These are phyloP conservation scores for Isatis tinctoria DNA, from an alignment of 345 rosid species.

Conservation along the genomic window DNA sequence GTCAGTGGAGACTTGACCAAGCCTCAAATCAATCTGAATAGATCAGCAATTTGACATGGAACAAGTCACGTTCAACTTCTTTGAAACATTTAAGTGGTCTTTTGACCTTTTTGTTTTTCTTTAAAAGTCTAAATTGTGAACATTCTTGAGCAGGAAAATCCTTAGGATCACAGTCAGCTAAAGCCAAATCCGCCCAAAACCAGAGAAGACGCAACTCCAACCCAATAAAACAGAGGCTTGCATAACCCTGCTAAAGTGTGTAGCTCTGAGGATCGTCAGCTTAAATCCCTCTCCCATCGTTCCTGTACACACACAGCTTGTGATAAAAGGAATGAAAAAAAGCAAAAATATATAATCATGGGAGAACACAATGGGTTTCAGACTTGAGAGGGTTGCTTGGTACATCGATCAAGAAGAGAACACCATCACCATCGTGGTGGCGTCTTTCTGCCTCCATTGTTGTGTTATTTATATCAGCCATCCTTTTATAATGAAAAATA, in stretches of 20 bases:
- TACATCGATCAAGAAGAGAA: constrained; percentile 10
- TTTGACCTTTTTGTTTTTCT: background rate
- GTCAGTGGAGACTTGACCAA: too few relatives aligned
- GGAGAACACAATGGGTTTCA: constrained; percentile 18
- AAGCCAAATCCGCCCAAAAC: constrained; percentile 16
- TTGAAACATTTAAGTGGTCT: background rate
- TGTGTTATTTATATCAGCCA: constrained; percentile 16
- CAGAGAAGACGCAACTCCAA: constrained; percentile 25
- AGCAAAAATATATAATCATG: background rate
- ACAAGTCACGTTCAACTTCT: background rate
- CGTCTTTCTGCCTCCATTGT: constrained; percentile 5
- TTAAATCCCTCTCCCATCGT: background rate
- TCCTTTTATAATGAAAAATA: too few relatives aligned
- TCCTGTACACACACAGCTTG: constrained; percentile 24
- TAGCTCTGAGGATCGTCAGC: background rate
- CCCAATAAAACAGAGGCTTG: constrained; percentile 31
- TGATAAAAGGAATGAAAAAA: background rate
- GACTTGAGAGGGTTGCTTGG: constrained; percentile 16
- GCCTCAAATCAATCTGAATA: background rate
- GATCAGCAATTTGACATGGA: background rate
- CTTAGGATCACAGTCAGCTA: constrained; percentile 14
- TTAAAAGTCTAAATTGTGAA: background rate
- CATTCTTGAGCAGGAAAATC: constrained; percentile 15
- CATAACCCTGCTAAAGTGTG: constrained; percentile 20
- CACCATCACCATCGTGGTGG: background rate